Evolutionary conservation across 1,284 basidiomycete species (phyloP), one percentile per base, ranked within the genome.

Genomic region (Ceratobasidium sp.): DNA sequence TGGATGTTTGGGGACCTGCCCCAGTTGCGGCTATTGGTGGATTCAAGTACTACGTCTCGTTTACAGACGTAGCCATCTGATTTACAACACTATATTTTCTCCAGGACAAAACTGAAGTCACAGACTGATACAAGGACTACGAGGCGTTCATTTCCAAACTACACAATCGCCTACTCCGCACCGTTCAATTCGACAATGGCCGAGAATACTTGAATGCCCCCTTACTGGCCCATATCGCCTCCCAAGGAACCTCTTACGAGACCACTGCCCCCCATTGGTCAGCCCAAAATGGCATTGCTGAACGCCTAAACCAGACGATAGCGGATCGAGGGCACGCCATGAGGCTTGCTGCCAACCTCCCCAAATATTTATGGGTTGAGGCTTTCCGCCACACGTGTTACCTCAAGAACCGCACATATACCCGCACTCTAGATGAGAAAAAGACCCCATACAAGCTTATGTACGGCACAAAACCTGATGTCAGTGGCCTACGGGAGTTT

Each of bases 401-500:
- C 12, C 66, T 79, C 50, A 55, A 46, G 10, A 79, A 79, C 54
- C 18, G 55, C 30, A 68, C 70, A 0, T 80, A 79, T 2, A 71
- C 82, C 0, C 70, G 68, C 10, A 44, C 80, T 0, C 77, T 80
- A 0, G 30, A 54, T 0, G 78, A 78, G 1, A 16, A 16, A 16
- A 69, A 60, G 4, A 83, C 82, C 0, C 83, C 83, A 0, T 81
- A 76, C 23, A 81, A 84, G 52, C 78, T 52, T 0, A 82, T 79
- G 50, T 79, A 78, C 71, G 69, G 79, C n/a, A 18, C 20, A 7
- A 82, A 82, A 64, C 83, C 82, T 0, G 64, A 82, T 44, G 33
- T 85, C 4, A 65, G 79, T 4, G 78, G 81, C 46, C 71, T 85
- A 1, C 81, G 80, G 2, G 60, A 64, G 41, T 64, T 38, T 38